Evolutionary conservation across 1,139 yeast genomes (phyloP).

Genomic region (Magnusiomyces magnusii): DNA sequence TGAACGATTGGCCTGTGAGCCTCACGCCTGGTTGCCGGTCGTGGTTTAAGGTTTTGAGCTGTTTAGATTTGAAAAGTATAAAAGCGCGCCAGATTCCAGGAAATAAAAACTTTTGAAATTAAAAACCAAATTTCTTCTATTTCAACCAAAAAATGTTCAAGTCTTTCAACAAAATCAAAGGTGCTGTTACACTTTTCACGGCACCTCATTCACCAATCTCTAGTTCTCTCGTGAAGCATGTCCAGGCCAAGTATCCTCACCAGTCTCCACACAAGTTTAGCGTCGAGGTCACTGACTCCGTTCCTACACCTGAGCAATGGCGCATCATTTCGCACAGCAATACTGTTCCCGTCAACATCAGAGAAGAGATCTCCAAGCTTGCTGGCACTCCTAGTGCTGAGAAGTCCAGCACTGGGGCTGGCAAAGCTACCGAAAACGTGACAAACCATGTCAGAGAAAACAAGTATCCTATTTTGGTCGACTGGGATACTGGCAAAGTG

Average conservation of each 20-base stretch:
- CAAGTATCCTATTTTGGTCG: slow-evolving; percentile 32
- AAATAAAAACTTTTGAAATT: too few species aligned
- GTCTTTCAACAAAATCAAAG: slow-evolving; percentile 25
- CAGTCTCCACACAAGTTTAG: slow-evolving; percentile 26
- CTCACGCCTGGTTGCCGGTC: too few species aligned
- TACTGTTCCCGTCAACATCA: slow-evolving; percentile 8
- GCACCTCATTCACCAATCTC: slow-evolving; percentile 24
- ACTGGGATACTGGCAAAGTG: slow-evolving; percentile 33
- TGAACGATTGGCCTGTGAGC: too few species aligned
- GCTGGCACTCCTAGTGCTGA: slow-evolving; percentile 3
- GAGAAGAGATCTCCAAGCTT: background rate
- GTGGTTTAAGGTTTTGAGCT: too few species aligned
- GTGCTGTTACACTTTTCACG: slow-evolving; percentile 27
- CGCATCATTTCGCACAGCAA: slow-evolving; percentile 6
- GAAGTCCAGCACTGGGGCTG: background rate
- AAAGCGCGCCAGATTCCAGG: too few species aligned
- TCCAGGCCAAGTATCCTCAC: slow-evolving; percentile 22
- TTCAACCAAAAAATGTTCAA: slow-evolving; percentile 24
- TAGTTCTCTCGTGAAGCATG: slow-evolving; percentile 18
- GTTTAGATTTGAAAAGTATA: too few species aligned
- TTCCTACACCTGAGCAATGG: slow-evolving; percentile 31
- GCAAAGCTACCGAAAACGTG: slow-evolving; percentile 1
- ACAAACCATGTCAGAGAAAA: slow-evolving; percentile 10
- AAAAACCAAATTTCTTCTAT: too few species aligned
- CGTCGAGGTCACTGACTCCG: slow-evolving; percentile 29